phyloP scores from a whole-genome alignment of 257 asterid species.

The Nicotiana knightiana region DNA sequence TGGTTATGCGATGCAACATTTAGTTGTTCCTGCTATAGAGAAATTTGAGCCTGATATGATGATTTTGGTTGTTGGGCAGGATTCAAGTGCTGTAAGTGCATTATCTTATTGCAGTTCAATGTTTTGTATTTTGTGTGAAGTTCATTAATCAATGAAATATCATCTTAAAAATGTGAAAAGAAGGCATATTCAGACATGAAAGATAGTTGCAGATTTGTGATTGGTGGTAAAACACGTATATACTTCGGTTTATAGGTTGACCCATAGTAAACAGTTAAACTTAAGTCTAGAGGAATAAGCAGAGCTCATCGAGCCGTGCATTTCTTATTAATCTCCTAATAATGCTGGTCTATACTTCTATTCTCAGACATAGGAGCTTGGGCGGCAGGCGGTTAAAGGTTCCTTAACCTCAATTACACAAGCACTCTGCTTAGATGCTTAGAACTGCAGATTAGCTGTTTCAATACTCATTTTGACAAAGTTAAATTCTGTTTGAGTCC shows the following conservation, averaged over 20 bases:
- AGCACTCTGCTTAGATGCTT: too few relatives aligned
- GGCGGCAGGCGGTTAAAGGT: too few relatives aligned
- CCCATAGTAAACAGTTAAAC: neutral
- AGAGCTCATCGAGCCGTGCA: neutral
- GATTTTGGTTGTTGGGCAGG: conserved; percentile 83
- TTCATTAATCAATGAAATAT: neutral
- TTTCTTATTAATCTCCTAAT: neutral
- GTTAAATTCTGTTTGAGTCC: too few relatives aligned
- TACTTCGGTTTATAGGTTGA: neutral
- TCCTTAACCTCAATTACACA: too few relatives aligned
- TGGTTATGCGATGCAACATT: conserved; percentile 43
- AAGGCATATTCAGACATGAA: neutral
- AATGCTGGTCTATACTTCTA: neutral
- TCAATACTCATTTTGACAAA: too few relatives aligned
- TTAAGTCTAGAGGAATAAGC: neutral
- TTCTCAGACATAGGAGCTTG: too few relatives aligned
- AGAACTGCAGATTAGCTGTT: too few relatives aligned
- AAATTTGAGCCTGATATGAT: conserved; percentile 66
- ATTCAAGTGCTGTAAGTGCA: conserved; percentile 85
- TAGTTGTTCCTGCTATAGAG: conserved; percentile 63
- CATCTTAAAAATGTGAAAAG: neutral
- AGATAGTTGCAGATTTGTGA: neutral
- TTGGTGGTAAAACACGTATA: neutral
- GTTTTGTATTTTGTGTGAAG: neutral
- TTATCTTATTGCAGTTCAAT: neutral